These are phyloP conservation scores for Citrus australasica DNA, from an alignment of 345 rosid genomes.

Conservation along the genomic window DNA sequence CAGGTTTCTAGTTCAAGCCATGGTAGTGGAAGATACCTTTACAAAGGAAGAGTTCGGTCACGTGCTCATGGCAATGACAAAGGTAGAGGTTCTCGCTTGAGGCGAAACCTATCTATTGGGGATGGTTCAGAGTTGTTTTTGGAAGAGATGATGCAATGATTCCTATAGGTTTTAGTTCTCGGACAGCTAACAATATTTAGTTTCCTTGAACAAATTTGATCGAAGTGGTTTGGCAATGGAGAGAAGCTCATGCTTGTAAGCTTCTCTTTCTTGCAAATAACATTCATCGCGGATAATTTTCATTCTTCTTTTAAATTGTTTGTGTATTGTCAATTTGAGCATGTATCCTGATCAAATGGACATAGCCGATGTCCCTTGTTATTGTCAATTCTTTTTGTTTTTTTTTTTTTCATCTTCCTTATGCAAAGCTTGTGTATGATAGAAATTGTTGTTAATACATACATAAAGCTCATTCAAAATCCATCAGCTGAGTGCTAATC, in stretches of 20 bases:
- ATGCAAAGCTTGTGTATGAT: constrained; percentile 16
- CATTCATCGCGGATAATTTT: constrained; percentile 14
- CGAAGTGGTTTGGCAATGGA: constrained; percentile 14
- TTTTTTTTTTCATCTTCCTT: constrained; percentile 1
- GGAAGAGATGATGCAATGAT: constrained; percentile 14
- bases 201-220: background rate
- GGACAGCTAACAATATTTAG: constrained; percentile 17
- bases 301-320: constrained; percentile 17
- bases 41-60: constrained; percentile 24
- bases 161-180: constrained; percentile 18
- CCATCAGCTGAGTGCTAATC: background rate
- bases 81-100: constrained; percentile 4
- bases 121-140: constrained; percentile 27
- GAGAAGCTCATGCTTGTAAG: constrained; percentile 19
- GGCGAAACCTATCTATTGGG: constrained; percentile 36
- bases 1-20: constrained; percentile 39
- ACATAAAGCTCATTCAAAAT: constrained; percentile 3
- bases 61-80: constrained; percentile 12
- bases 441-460: constrained; percentile 1
- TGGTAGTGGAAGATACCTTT: constrained; percentile 30
- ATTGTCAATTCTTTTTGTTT: constrained; percentile 7
- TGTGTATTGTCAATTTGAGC: constrained; percentile 16
- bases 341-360: constrained; percentile 22
- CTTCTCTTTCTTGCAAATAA: constrained; percentile 28
- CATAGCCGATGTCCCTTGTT: constrained; percentile 30